Evolutionary conservation across 2,329 filamentous ascomycete species (phyloP).

Genomic region (Huntiella omanensis): DNA sequence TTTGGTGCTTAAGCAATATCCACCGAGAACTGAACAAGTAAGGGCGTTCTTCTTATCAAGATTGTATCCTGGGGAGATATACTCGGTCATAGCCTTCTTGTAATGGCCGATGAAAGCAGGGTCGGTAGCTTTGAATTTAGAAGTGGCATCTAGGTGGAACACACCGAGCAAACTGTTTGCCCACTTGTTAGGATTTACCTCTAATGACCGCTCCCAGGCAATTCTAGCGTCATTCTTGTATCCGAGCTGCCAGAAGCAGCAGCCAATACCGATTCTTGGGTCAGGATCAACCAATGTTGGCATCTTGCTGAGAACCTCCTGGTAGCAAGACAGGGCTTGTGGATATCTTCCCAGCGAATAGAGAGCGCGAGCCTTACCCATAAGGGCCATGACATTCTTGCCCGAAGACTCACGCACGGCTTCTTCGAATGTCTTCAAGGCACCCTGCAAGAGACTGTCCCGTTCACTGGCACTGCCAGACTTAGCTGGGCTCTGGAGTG

Average conservation of each 20-base stretch:
- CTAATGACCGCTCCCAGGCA: constrained; percentile 76
- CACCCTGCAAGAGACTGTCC: constrained; percentile 63
- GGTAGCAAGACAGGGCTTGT: constrained; percentile 69
- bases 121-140: constrained; percentile 64
- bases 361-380: constrained; percentile 73
- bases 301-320: constrained; percentile 70
- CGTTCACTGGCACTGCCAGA: constrained; percentile 30
- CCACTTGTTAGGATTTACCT: constrained; percentile 65
- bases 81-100: constrained; percentile 85
- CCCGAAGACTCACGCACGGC: constrained; percentile 67
- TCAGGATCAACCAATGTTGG: constrained; percentile 82
- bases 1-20: constrained; percentile 75
- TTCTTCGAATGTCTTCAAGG: constrained; percentile 88
- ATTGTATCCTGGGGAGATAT: constrained; percentile 87
- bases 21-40: constrained; percentile 75
- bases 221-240: constrained; percentile 81
- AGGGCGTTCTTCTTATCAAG: constrained; percentile 78
- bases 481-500: constrained; percentile 51
- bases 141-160: constrained; percentile 75
- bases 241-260: constrained; percentile 91
- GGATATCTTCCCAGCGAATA: constrained; percentile 75
- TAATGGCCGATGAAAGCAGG: constrained; percentile 71
- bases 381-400: constrained; percentile 77
- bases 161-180: constrained; percentile 79
- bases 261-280: constrained; percentile 86